Base-by-base conservation (phyloP, 2,329 filamentous ascomycete genomes). In the Hypoxylon sp. region DNA sequence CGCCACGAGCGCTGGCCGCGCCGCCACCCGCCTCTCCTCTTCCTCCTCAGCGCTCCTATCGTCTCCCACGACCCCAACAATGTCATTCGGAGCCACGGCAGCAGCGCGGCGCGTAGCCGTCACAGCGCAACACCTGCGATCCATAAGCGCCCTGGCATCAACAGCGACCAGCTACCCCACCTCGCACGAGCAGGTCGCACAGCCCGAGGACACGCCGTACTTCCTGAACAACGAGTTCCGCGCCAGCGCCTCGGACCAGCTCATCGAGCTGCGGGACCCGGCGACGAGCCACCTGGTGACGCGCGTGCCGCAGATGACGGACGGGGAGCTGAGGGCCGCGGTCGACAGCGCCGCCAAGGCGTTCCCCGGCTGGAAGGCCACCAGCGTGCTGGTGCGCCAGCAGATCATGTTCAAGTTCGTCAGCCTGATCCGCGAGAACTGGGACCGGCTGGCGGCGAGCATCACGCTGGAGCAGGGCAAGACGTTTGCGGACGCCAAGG, bases 401-500 rank as follows among this genome's bases (percentile, higher is more conserved):
- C 84, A 90, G 75, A 87, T 93, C 74, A 91, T 93, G 88, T 93
- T 94, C 80, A 88, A 88, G 72, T 91, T 91, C 66, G 88, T 91
- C 23, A 80, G 81, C 21, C 76, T 94, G 67, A 90, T 94, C 69
- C 79, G 88, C 42, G 87, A 92, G 74, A 88, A 94, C 75, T 92
- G 89, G 89, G 90, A 94, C 70, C 81, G 90, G 12, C 75, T 94
- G 61, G 90, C 90, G 11, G 89, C 90, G 8, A 91, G 87, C 75
- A 94, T 94, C 71, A 92, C 89, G 5, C 79, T 93, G 48, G 90
- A 94, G 77, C 90, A 94, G 77, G 90, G 90, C 71, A 94, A 94
- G 82, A 94, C 90, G 0, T 87, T 93, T 71, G 87, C 87, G 43
- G 90, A 94, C 71, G 89, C 90, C 25, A 87, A 80, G 71, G 90